Percentiles rank a stretch among this genome's conserved stretches.
Conservation (phyloP, 148 eudicot species). For the Mesembryanthemum crystallinum region DNA sequence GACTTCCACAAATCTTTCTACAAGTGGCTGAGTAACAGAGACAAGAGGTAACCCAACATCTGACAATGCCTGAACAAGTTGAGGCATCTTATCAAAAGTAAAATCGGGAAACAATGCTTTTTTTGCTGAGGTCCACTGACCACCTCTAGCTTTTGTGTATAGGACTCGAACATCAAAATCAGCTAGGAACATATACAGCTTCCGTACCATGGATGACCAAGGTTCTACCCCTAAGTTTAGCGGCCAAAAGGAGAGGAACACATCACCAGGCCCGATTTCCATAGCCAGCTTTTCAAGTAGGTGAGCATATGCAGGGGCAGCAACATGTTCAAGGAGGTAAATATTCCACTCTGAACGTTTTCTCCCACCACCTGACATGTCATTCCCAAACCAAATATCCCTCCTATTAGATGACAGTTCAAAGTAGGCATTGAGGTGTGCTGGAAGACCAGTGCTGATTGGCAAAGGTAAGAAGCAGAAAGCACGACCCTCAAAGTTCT, state of each 20-base stretch:
- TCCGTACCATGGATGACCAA: constrained; percentile 86
- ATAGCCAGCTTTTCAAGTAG: constrained; percentile 79
- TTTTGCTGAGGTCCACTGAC: constrained; percentile 92
- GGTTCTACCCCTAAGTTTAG: constrained; percentile 61
- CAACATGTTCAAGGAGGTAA: constrained; percentile 86
- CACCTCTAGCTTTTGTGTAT: constrained; percentile 86
- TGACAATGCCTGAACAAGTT: constrained; percentile 75
- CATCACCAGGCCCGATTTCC: constrained; percentile 77
- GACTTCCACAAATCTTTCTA: constrained; percentile 74
- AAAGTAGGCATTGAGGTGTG: constrained; percentile 90
- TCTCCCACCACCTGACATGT: constrained; percentile 99
- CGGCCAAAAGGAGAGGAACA: constrained; percentile 89
- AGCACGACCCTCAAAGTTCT: constrained; percentile 88
- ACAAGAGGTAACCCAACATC: constrained; percentile 78
- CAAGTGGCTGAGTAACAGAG: constrained; percentile 56
- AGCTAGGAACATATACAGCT: constrained; percentile 72
- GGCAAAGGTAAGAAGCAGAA: constrained; percentile 98
- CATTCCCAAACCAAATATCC: constrained; percentile 99
- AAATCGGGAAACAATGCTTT: constrained; percentile 91
- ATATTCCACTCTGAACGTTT: constrained; percentile 95
- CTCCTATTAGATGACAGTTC: constrained; percentile 96
- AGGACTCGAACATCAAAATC: constrained; percentile 78
- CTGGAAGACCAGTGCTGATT: constrained; percentile 82
- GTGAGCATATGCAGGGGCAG: constrained; percentile 92
- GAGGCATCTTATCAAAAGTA: constrained; percentile 58